Evolutionary conservation across 1,139 yeast genomes (phyloP), one percentile per base, ranked within the genome.

Genomic region (Taphrina betulina): DNA sequence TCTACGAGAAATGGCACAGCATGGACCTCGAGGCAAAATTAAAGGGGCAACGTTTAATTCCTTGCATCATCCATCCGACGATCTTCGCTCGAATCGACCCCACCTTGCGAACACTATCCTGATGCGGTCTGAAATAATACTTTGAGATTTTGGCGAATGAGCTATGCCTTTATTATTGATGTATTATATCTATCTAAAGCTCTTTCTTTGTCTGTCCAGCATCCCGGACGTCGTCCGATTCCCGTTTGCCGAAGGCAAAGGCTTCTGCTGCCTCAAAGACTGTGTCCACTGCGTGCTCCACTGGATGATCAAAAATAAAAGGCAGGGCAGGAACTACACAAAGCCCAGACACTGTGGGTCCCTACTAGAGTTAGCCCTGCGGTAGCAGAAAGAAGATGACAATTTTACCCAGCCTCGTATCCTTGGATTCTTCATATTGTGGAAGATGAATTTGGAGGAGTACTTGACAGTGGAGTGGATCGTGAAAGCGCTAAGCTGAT

Each of bases 291-390:
- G 79, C 83, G 42, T 76, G 74, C 68, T 86, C 95, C 24, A 84
- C 88, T 0, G 95, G 95, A 68, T 85, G 87, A 69, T 86, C 95
- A 66, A 86, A 85, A 60, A 85, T 66, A 66, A 81, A 84, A 5
- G 95, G 95, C 62, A 86, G 75, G 35, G 82, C 73, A 1, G 95
- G 95, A 22, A 86, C 95, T 50, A 85, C 78, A 2, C 85, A 81
- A 62, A 86, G 74, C 35, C 95, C 95, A 28, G 83, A 63, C 10
- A 78, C 86, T 26, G 85, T 92, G 0, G 95, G 95, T 1, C 92
- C 94, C 68, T 78, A 85, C 0, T 80, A 75, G 64, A 76, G 77
- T 60, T 83, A n/a, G n/a, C n/a, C n/a, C n/a, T n/a, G n/a, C n/a
- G n/a, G n/a, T n/a, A n/a, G 60, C 5, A 65, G 63, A 14, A 76